Evolutionary conservation across 2,329 filamentous ascomycete genomes (phyloP).

Genomic region (Penicillium sp.): DNA sequence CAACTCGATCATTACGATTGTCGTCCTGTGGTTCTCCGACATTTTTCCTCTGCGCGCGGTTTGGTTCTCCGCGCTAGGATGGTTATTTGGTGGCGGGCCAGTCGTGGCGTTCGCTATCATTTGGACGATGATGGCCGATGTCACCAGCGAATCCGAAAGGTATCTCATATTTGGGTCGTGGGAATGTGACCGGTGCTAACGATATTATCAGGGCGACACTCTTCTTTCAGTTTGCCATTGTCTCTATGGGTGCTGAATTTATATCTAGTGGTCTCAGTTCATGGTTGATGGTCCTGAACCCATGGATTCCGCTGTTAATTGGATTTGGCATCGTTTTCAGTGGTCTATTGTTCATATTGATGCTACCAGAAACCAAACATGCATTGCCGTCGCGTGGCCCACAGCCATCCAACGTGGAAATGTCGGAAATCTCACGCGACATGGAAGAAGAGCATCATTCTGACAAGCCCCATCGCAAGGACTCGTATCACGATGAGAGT

Average conservation of each 20-base stretch:
- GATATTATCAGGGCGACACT: constrained; percentile 29
- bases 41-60: constrained; percentile 43
- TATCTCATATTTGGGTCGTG: constrained; percentile 13
- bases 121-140: constrained; percentile 49
- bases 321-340: constrained; percentile 32
- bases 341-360: constrained; percentile 30
- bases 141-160: constrained; percentile 45
- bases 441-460: constrained; percentile 13
- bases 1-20: constrained; percentile 29
- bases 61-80: constrained; percentile 46
- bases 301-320: constrained; percentile 38
- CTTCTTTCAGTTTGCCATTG: constrained; percentile 40
- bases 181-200: constrained; percentile 6
- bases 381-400: constrained; percentile 15
- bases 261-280: constrained; percentile 37
- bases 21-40: constrained; percentile 36
- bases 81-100: constrained; percentile 45
- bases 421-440: constrained; percentile 24
- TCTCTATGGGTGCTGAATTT: constrained; percentile 38
- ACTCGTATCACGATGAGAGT: constrained; percentile 15
- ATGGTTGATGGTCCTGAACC: constrained; percentile 37
- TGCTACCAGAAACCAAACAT: constrained; percentile 40
- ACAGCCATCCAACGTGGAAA: constrained; percentile 23
- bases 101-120: constrained; percentile 45
- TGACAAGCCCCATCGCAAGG: constrained; percentile 5